Percentiles rank a stretch among this genome's conserved stretches.
These are phyloP conservation scores for Scenedesmus sp. DNA, from an alignment of 163 green algal genomes.

Conservation along the genomic window DNA sequence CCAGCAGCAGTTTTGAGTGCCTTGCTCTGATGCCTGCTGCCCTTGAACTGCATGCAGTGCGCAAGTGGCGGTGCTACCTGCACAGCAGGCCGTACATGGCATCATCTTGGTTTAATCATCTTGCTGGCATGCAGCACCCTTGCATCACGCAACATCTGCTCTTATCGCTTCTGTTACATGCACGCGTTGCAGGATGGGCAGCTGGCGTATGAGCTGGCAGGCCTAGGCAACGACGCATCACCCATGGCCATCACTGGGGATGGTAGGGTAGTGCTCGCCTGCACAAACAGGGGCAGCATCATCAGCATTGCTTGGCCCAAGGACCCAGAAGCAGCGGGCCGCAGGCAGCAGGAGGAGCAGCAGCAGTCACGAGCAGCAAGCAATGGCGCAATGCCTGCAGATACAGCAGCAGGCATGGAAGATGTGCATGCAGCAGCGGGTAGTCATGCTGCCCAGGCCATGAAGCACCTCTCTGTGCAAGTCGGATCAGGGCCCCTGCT, in stretches of 20 bases:
- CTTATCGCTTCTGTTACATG: neutral
- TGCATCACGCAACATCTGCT: neutral
- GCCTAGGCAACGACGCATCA: slow-evolving; percentile 28
- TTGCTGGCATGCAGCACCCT: neutral
- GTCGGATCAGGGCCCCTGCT: neutral
- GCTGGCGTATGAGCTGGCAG: slow-evolving; percentile 14
- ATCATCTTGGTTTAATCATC: neutral
- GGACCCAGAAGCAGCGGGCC: slow-evolving; percentile 28
- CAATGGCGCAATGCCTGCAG: neutral
- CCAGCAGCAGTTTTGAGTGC: neutral
- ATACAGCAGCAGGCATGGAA: neutral
- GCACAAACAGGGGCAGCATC: slow-evolving; percentile 27
- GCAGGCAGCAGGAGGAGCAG: slow-evolving; percentile 31
- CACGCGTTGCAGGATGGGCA: neutral
- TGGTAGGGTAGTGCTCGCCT: slow-evolving; percentile 35
- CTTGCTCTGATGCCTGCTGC: neutral
- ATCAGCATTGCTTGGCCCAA: slow-evolving; percentile 41
- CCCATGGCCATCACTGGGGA: slow-evolving; percentile 33
- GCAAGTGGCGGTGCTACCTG: neutral
- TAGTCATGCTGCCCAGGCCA: neutral
- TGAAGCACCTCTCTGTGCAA: slow-evolving; percentile 22
- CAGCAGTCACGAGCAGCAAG: neutral
- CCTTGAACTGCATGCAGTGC: too few species aligned
- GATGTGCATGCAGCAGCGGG: neutral
- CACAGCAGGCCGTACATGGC: neutral